These are phyloP conservation scores for Penicillium hordei DNA, from an alignment of 2,329 filamentous ascomycete species.

Conservation along the genomic window DNA sequence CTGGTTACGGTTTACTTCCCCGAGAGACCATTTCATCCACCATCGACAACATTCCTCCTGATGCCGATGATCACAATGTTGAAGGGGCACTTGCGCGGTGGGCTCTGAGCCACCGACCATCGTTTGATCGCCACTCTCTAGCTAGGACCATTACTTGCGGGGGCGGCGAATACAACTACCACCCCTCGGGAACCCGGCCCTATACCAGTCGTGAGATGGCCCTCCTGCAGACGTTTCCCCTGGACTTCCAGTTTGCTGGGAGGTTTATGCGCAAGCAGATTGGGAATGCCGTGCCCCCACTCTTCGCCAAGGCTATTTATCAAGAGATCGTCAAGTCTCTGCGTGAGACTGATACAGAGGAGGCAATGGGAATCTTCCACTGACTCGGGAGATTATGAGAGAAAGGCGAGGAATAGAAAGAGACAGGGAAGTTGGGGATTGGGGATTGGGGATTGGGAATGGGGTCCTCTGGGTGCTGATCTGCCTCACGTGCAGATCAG, in stretches of 20 bases:
- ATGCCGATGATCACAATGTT: conserved; percentile 47
- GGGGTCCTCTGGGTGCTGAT: neutral
- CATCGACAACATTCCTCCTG: conserved; percentile 42
- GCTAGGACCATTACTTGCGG: conserved; percentile 62
- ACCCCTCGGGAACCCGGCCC: conserved; percentile 62
- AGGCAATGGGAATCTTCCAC: conserved; percentile 9
- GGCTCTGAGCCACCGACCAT: conserved; percentile 30
- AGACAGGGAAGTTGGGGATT: neutral
- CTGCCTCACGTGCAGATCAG: conserved; percentile 9
- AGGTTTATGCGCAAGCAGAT: conserved; percentile 59
- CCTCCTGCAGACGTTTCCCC: conserved; percentile 67
- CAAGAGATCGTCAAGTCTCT: conserved; percentile 39
- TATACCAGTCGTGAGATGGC: conserved; percentile 70
- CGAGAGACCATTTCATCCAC: conserved; percentile 45
- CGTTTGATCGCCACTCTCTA: conserved; percentile 53
- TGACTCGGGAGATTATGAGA: neutral
- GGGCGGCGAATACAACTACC: conserved; percentile 61
- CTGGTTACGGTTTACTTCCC: conserved; percentile 32
- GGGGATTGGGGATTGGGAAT: neutral
- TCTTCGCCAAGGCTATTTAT: conserved; percentile 43
- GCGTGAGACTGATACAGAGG: conserved; percentile 36
- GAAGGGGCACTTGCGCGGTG: conserved; percentile 22
- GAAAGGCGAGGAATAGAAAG: neutral
- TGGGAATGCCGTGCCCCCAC: conserved; percentile 75
- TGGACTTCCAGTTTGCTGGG: conserved; percentile 57